phyloP scores from a whole-genome alignment of 1,284 basidiomycete genomes.

The Schizopora paradoxa region DNA sequence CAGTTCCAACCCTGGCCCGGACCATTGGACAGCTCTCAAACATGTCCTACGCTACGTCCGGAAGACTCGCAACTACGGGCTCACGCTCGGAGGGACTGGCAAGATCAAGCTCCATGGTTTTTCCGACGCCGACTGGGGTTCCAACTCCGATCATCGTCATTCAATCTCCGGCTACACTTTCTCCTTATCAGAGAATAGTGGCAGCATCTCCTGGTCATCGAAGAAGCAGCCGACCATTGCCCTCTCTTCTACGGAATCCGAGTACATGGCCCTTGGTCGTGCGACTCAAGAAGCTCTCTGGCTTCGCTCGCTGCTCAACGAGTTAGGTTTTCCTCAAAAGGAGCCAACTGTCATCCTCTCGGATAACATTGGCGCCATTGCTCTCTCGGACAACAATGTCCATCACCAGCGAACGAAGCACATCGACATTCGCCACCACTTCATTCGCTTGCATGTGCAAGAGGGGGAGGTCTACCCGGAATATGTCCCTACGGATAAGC shows the following conservation, averaged over 20 bases:
- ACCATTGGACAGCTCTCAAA: constrained; percentile 32
- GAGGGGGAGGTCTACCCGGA: constrained; percentile 1
- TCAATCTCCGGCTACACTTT: constrained; percentile 22
- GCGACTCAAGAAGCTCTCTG: constrained; percentile 23
- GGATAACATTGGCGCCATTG: constrained; percentile 29
- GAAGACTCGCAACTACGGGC: constrained; percentile 24
- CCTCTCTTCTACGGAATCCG: constrained; percentile 25
- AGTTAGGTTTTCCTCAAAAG: constrained; percentile 14
- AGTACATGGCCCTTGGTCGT: constrained; percentile 26
- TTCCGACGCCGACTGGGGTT: too few relatives aligned
- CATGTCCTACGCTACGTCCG: constrained; percentile 31
- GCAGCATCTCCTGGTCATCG: constrained; percentile 21
- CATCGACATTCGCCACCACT: constrained; percentile 29
- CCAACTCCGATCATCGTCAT: too few relatives aligned
- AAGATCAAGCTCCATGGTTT: too few relatives aligned
- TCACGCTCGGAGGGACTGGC: too few relatives aligned
- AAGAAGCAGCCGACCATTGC: constrained; percentile 25
- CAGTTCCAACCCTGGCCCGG: constrained; percentile 26
- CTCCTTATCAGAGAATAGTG: constrained; percentile 13
- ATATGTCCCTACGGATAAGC: constrained; percentile 10
- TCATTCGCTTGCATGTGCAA: constrained; percentile 22
- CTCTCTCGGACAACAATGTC: constrained; percentile 24
- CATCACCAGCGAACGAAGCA: constrained; percentile 27
- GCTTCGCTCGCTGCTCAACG: constrained; percentile 19
- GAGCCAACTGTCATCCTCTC: constrained; percentile 9